Evolutionary conservation across 2,329 filamentous ascomycete species (phyloP), one percentile per base, ranked within the genome.

Genomic region (Trichoderma sp.): DNA sequence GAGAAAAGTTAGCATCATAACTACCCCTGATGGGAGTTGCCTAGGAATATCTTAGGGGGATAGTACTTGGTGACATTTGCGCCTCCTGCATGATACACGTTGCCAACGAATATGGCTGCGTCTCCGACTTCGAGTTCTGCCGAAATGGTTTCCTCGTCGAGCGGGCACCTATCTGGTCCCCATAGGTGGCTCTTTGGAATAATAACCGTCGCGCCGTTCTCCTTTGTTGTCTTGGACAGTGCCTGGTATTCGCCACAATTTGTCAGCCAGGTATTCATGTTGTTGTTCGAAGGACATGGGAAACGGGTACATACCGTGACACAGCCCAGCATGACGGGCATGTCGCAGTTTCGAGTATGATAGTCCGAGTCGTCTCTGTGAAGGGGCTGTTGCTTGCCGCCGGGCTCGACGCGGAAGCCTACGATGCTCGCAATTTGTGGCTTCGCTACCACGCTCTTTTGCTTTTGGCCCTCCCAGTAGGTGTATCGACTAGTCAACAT

Each of bases 141-240:
- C 0, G 78, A 75, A 2, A 79, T 71, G 1, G 79, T 78, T 56
- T 82, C 80, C 9, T 79, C 74, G 25, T 77, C 74, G 10, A 75
- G 68, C 1, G 80, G 80, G 5, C 71, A 72, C 0, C 78, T 74
- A 0, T 80, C 77, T 6, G 76, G 73, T 0, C 76, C 78, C 80
- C 80, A 82, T 4, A 80, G 72, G 68, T 82, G 80, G 12, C 76
- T 79, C 6, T 76, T 76, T 0, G 80, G 80, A 45, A 81, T 81
- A 2, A 76, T 78, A n/a, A 80, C 72, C 0, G 80, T 82, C 1
- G 79, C 80, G 1, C 80, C 80, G 53, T 82, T 82, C 45, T 79
- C 77, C 19, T 73, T 75, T 1, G 79, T 81, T 1, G 78, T 81
- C 71, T 76, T 80, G 4, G 77, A 79, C 65, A 79, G 69, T 1